These are phyloP conservation scores for Thielaviopsis populi DNA, from an alignment of 2,329 filamentous ascomycete species.

Conservation along the genomic window DNA sequence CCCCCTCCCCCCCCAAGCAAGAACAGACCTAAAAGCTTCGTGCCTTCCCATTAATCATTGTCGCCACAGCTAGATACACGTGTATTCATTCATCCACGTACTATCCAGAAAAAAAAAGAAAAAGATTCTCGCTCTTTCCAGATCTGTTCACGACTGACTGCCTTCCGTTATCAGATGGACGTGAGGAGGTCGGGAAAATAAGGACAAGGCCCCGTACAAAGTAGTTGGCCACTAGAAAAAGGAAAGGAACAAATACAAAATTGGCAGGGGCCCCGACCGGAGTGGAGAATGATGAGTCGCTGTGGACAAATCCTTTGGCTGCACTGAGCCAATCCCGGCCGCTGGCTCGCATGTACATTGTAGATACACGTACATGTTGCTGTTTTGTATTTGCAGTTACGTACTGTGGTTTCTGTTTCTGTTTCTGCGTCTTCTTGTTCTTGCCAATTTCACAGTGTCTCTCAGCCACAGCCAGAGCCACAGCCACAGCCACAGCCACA, in stretches of 20 bases:
- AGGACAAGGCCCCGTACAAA: background rate
- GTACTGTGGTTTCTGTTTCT: background rate
- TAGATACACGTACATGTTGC: background rate
- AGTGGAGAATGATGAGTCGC: background rate
- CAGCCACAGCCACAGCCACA: background rate
- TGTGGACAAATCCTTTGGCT: background rate
- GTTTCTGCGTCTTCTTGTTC: background rate
- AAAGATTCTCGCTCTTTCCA: no score
- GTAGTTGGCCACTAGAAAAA: background rate
- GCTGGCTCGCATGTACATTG: background rate
- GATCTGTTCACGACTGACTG: no score
- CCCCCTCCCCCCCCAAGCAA: no score
- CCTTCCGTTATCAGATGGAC: background rate
- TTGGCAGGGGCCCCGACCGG: background rate
- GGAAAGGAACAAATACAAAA: background rate
- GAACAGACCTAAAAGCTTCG: no score
- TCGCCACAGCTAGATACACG: no score
- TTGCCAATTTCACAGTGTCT: background rate
- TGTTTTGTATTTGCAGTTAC: background rate
- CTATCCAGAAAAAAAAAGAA: no score
- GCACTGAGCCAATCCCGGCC: background rate
- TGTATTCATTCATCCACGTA: no score
- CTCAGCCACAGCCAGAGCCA: background rate
- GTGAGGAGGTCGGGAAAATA: background rate
- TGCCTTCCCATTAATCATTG: no score